Percentiles rank a stretch among this genome's conserved stretches.
phyloP scores from a whole-genome alignment of 805 yeast species.

The Ogataea naganishii region DNA sequence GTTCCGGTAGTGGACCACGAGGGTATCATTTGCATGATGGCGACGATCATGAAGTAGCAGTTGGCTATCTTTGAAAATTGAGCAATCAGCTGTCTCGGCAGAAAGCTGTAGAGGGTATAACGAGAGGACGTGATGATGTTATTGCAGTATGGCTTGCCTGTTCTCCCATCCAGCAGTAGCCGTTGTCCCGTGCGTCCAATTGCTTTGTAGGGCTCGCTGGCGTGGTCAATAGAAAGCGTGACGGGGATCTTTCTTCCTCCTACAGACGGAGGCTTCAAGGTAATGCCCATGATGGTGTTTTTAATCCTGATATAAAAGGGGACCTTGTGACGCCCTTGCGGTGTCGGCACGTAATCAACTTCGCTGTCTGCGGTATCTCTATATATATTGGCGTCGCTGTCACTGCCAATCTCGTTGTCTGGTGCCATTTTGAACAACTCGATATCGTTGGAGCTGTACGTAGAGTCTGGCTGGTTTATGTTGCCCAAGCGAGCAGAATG shows the following conservation, averaged over 20 bases:
- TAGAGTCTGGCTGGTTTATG: constrained; percentile 1
- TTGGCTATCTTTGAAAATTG: constrained; percentile 94
- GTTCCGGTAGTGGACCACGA: constrained; percentile 97
- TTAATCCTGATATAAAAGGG: neutral
- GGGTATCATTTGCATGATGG: constrained; percentile 92
- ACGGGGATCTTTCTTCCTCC: constrained; percentile 77
- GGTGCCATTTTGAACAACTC: constrained; percentile 6
- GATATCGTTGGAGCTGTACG: constrained; percentile 2
- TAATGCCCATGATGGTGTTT: constrained; percentile 35
- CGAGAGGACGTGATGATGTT: constrained; percentile 82
- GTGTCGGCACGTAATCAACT: neutral
- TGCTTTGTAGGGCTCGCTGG: constrained; percentile 11
- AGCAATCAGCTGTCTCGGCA: constrained; percentile 83
- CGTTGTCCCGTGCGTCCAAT: constrained; percentile 22
- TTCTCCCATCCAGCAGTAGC: constrained; percentile 62
- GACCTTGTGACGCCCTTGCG: neutral
- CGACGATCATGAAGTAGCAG: constrained; percentile 79
- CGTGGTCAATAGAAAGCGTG: constrained; percentile 30
- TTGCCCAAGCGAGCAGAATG: neutral
- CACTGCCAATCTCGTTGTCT: constrained; percentile 1
- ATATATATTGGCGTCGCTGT: neutral
- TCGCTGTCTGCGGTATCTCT: neutral
- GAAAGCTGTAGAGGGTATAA: constrained; percentile 69
- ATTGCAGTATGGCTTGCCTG: constrained; percentile 45
- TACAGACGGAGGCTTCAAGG: constrained; percentile 41